phyloP scores from a whole-genome alignment of 352 stramenopile genomes.

The Phytophthora ohioensis region DNA sequence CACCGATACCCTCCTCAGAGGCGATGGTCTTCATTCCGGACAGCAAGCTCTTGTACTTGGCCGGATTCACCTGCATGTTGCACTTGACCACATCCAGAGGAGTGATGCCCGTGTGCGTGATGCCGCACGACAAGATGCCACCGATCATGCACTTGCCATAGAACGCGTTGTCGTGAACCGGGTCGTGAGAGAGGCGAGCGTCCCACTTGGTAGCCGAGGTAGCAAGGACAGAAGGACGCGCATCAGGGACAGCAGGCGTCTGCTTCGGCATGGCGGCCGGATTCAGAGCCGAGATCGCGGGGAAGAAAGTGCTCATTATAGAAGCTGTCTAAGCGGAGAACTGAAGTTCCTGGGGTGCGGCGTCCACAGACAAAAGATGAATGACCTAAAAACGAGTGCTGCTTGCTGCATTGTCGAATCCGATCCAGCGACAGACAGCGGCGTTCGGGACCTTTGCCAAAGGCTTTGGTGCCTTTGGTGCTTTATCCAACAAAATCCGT shows the following conservation, averaged over 20 bases:
- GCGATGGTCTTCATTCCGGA: constrained; percentile 87
- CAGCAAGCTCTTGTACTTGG: constrained; percentile 85
- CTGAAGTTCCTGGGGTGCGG: constrained; percentile 25
- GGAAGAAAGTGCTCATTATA: constrained; percentile 70
- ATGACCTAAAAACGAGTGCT: constrained; percentile 22
- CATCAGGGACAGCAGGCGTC: background rate
- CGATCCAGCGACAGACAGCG: constrained; percentile 3
- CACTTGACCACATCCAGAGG: constrained; percentile 95
- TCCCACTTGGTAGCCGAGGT: constrained; percentile 85
- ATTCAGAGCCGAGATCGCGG: constrained; percentile 68
- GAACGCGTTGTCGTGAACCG: constrained; percentile 89
- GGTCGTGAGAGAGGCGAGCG: constrained; percentile 74
- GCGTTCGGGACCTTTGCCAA: background rate
- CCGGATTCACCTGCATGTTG: constrained; percentile 94
- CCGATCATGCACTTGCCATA: constrained; percentile 95
- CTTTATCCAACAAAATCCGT: constrained; percentile 35
- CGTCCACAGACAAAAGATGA: constrained; percentile 28
- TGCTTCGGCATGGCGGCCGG: constrained; percentile 27
- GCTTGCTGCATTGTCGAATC: constrained; percentile 16
- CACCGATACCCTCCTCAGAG: constrained; percentile 78
- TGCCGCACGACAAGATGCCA: constrained; percentile 91
- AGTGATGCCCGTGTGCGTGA: constrained; percentile 93
- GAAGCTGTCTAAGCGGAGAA: constrained; percentile 5
- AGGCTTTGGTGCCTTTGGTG: background rate
- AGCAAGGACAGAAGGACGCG: constrained; percentile 53